Base-by-base conservation (phyloP, 129 eudicot species). In the Artemisia tridentata region DNA sequence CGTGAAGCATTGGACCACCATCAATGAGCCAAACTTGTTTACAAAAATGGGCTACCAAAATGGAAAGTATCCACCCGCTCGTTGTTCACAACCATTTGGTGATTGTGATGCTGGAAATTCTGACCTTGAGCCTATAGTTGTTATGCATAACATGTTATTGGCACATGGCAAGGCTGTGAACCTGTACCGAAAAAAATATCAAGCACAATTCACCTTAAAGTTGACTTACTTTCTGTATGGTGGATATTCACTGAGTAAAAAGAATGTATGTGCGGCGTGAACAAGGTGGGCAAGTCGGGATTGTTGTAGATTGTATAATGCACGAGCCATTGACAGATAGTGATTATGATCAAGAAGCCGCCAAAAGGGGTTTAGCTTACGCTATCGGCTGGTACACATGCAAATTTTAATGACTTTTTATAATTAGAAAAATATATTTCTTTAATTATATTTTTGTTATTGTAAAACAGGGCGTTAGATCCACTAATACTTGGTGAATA, bases 81-180 rank as follows among this genome's bases (percentile, higher is more conserved):
- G 69, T 43, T 93, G 97, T 69, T 93, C 97, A 23, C 84, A 66
- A 20, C 97, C 98, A 19, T 90, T 90, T 57, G 97, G 88, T 7
- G 67, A 79, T 51, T 93, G 97, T 70, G 56, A 89, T 0, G 69
- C 50, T 79, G 99, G 97, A 12, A 82, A 90, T 68, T 95, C 93
- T 16, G 95, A 84, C 65, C 27, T 69, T 17, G 98, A 93, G 75
- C 97, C 98, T 74, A 72, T 93, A 47, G 65, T 82, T 76, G 90
- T 69, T 3, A 79, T 68, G 72, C 96, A 93, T 74, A 87, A 93
- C 81, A 71, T 87, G 88, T 19, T 93, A 63, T 64, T 93, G 66
- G 91, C 92, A 64, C 98, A 93, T 85, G 92, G 90, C 71, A 89
- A 89, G 59, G 90, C 88, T 54, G 86, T 79, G 62, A 81, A 82